Evolutionary conservation across 2,329 filamentous ascomycete species (phyloP).

Genomic region (Clarireedia monteithiana): DNA sequence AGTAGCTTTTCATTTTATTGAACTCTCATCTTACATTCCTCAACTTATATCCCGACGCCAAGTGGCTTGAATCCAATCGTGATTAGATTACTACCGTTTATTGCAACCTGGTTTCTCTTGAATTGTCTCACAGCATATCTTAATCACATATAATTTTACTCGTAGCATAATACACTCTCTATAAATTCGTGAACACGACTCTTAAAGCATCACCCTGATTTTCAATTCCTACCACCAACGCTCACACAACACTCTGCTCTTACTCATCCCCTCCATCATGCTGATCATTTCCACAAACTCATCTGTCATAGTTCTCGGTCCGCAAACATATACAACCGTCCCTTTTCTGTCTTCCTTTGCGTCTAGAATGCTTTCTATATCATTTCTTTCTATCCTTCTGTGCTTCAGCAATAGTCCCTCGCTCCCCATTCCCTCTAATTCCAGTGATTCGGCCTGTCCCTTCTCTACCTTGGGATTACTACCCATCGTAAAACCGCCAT

Average conservation of each 20-base stretch:
- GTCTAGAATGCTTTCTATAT: conserved; percentile 34
- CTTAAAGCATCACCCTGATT: neutral
- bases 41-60: too few species aligned
- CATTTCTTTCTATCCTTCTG: conserved; percentile 33
- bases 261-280: conserved; percentile 35
- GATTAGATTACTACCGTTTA: too few species aligned
- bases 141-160: too few species aligned
- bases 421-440: conserved; percentile 9
- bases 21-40: too few species aligned
- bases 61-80: too few species aligned
- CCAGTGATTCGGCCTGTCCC: neutral
- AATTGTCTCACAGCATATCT: too few species aligned
- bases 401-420: conserved; percentile 7
- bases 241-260: conserved; percentile 46
- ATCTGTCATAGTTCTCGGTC: conserved; percentile 62
- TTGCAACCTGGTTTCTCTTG: too few species aligned
- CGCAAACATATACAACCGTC: conserved; percentile 59
- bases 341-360: conserved; percentile 30
- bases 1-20: too few species aligned
- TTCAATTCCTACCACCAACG: conserved; percentile 52
- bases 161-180: too few species aligned
- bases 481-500: too few species aligned
- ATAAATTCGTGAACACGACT: neutral
- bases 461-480: too few species aligned
- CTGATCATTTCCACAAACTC: conserved; percentile 42